Percentiles rank a stretch among this genome's conserved stretches.
These are phyloP conservation scores for Digitaria exilis DNA, from an alignment of 202 grass and related monocot species.

Conservation along the genomic window DNA sequence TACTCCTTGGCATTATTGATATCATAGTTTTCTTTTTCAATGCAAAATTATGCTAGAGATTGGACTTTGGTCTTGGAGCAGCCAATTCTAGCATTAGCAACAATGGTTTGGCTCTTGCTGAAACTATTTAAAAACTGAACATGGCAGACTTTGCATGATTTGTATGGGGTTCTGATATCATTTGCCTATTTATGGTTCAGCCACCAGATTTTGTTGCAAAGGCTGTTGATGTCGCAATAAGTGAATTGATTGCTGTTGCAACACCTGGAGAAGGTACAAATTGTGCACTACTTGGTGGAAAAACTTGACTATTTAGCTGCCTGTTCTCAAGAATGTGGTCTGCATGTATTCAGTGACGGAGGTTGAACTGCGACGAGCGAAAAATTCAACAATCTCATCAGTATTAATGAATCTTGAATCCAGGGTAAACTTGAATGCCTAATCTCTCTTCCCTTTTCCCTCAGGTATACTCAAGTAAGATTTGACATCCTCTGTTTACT, in stretches of 20 bases:
- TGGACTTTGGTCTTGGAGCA: slow-evolving; percentile 4
- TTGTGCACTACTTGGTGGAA: not conserved
- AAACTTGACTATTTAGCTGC: slow-evolving; percentile 6
- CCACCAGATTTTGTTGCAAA: slow-evolving; percentile 68
- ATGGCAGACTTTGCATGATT: not conserved
- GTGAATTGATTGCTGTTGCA: slow-evolving; percentile 81
- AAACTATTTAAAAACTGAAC: slow-evolving; percentile 10
- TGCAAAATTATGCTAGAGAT: not conserved
- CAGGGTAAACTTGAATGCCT: slow-evolving; percentile 52
- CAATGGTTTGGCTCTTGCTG: not conserved
- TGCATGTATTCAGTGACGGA: slow-evolving; percentile 66
- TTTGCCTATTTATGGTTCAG: slow-evolving; percentile 47
- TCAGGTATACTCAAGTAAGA: not conserved
- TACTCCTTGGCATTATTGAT: slow-evolving; percentile 5
- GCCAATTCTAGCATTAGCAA: slow-evolving; percentile 19
- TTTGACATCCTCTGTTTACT: slow-evolving; percentile 22
- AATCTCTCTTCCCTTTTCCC: not conserved
- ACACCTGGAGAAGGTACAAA: slow-evolving; percentile 81
- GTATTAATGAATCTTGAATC: slow-evolving; percentile 86
- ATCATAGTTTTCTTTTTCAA: slow-evolving; percentile 17
- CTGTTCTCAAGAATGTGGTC: slow-evolving; percentile 38
- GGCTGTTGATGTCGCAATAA: slow-evolving; percentile 64
- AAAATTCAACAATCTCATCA: slow-evolving; percentile 78
- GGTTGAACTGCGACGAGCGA: slow-evolving; percentile 71
- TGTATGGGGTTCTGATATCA: slow-evolving; percentile 31